Conservation (phyloP, 202 grass and related monocot species). For the Hordeum pubiflorum region DNA sequence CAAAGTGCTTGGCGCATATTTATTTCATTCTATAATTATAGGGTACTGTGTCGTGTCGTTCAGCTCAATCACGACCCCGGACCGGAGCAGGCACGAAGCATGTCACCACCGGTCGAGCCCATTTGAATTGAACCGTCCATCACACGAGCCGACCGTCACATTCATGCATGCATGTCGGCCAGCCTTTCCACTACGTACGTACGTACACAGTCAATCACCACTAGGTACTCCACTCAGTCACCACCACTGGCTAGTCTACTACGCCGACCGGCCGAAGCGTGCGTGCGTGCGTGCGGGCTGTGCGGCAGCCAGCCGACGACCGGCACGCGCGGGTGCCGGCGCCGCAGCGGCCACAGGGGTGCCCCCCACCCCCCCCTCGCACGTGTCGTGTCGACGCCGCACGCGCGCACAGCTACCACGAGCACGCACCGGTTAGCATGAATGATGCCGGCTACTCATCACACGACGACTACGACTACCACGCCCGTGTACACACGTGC, state of each 20-base stretch:
- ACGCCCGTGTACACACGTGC: neutral
- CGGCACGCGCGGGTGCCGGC: neutral
- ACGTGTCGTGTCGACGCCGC: neutral
- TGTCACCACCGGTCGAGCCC: neutral
- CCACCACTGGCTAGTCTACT: neutral
- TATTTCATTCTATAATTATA: too few relatives aligned
- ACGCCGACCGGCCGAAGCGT: neutral
- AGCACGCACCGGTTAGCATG: too few relatives aligned
- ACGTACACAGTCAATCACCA: too few relatives aligned
- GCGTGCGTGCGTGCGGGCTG: neutral
- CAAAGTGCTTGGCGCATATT: neutral
- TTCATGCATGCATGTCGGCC: neutral
- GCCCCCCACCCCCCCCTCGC: neutral
- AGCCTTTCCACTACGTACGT: too few relatives aligned
- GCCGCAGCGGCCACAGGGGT: neutral
- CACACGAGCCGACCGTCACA: neutral
- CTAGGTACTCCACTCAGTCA: neutral
- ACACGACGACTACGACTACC: too few relatives aligned
- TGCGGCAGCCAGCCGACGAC: neutral
- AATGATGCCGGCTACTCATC: too few relatives aligned
- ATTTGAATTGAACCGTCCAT: neutral
- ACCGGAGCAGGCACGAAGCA: conserved; percentile 15
- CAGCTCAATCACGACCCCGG: neutral
- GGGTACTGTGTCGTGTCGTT: too few relatives aligned
- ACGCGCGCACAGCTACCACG: neutral